These are phyloP conservation scores for Miamiensis avidus DNA, from an alignment of 169 alveolate species.

Conservation along the genomic window DNA sequence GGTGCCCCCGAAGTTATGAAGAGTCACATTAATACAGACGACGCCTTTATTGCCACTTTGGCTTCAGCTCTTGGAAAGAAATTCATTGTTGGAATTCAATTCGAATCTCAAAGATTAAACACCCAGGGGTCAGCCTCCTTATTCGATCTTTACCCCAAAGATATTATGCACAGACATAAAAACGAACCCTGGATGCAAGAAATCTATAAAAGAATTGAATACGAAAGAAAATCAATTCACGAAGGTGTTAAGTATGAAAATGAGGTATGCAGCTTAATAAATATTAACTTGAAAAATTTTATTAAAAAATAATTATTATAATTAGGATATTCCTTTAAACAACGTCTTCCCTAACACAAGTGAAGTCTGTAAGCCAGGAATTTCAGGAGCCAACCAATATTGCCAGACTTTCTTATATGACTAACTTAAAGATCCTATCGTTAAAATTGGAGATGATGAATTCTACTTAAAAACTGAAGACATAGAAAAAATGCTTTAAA, in stretches of 20 bases:
- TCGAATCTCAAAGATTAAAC: not conserved
- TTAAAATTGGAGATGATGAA: not conserved
- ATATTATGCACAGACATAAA: not conserved
- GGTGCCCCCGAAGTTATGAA: not conserved
- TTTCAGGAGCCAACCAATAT: not conserved
- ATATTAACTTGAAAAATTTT: no score
- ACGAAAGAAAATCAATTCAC: not conserved
- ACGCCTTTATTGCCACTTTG: not conserved
- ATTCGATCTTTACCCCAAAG: not conserved
- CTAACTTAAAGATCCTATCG: not conserved
- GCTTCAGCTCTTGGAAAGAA: not conserved
- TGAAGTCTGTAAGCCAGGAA: not conserved
- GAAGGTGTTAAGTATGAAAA: not conserved
- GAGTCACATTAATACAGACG: not conserved
- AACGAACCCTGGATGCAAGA: not conserved
- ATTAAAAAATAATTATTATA: no score
- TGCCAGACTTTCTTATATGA: not conserved
- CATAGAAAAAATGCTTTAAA: not conserved
- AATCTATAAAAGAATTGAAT: not conserved
- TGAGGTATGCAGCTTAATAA: not conserved
- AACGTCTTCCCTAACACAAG: not conserved
- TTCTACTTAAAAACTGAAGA: not conserved
- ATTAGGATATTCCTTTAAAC: not conserved
- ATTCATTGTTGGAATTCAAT: not conserved
- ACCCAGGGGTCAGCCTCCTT: not conserved